Conservation (phyloP, 1,284 basidiomycete genomes). For the Sanghuangporus weigelae region DNA sequence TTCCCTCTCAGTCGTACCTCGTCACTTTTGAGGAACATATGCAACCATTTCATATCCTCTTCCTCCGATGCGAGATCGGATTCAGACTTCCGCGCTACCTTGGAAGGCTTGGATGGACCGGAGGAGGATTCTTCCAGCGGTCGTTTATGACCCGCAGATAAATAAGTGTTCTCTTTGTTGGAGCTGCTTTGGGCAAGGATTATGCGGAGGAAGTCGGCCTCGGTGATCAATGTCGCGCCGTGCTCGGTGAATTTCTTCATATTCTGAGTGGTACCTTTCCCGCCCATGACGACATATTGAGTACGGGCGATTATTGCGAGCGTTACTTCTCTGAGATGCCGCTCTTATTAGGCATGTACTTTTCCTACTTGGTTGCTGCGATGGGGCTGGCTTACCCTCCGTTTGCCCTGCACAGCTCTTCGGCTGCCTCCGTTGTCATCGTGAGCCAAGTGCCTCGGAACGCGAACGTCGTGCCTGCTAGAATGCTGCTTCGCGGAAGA, state of each 20-base stretch:
- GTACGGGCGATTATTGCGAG: background rate
- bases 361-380: no score
- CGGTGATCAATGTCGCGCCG: background rate
- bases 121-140: background rate
- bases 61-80: background rate
- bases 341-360: no score
- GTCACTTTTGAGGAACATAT: background rate
- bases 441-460: constrained; percentile 8
- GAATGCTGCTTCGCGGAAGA: background rate
- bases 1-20: background rate
- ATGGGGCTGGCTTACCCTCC: background rate
- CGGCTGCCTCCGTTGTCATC: background rate
- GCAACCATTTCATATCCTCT: background rate
- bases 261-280: constrained; percentile 3
- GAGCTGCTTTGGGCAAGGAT: background rate
- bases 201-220: background rate
- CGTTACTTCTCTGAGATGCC: background rate
- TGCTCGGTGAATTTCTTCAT: constrained; percentile 2
- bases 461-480: constrained; percentile 6
- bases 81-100: background rate
- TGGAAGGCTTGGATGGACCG: background rate
- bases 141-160: background rate
- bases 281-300: background rate
- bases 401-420: constrained; percentile 3
- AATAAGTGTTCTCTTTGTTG: background rate